A percentile compares a stretch with the other conserved stretches of the same genome.
phyloP scores from a whole-genome alignment of 176 grass and related monocot species.

The Phoenix dactylifera region DNA sequence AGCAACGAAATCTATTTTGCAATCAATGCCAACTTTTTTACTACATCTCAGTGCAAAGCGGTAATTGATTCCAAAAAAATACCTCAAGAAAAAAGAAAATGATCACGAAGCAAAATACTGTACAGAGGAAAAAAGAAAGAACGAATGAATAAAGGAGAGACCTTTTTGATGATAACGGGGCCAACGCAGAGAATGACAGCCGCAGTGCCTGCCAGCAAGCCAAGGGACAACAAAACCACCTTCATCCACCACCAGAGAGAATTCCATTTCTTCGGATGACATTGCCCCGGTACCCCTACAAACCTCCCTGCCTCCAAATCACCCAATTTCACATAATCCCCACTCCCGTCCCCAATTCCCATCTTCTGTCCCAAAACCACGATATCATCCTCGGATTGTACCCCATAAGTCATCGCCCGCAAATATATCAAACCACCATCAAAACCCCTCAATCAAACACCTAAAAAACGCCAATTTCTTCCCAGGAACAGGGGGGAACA shows the following conservation, averaged over 20 bases:
- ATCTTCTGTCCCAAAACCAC: background rate
- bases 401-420: no score
- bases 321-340: slow-evolving; percentile 11
- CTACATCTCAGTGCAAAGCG: no score
- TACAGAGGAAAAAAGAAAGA: no score
- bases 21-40: no score
- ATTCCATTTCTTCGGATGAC: background rate
- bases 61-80: background rate
- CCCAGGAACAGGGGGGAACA: no score
- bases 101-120: background rate
- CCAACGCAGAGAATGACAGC: slow-evolving; percentile 8
- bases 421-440: no score
- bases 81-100: background rate
- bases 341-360: background rate
- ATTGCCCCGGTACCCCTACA: background rate
- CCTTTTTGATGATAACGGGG: slow-evolving; percentile 14
- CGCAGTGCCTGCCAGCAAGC: background rate
- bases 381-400: background rate
- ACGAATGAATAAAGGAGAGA: background rate
- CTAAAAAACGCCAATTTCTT: no score
- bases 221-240: slow-evolving; percentile 5
- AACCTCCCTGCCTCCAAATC: background rate
- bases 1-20: no score
- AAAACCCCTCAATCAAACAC: no score
- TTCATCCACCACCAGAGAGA: slow-evolving; percentile 13